Percentiles rank a stretch among this genome's conserved stretches.
Conservation (phyloP, 257 asterid species). For the Haberlea rhodopensis region DNA sequence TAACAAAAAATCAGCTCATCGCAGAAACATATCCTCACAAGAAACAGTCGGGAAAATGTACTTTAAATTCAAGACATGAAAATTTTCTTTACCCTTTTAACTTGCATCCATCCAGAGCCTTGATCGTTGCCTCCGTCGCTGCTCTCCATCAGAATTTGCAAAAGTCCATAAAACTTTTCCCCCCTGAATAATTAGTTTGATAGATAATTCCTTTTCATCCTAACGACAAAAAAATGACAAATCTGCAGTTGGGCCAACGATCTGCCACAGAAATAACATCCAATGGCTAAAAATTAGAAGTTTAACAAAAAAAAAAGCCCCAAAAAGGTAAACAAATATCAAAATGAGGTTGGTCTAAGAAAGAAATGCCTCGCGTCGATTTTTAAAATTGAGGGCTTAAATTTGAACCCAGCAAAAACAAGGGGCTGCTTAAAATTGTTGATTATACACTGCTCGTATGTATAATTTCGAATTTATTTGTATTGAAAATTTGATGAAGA, state of each 20-base stretch:
- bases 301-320: neutral
- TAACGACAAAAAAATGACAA: conserved; percentile 21
- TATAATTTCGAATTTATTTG: conserved; percentile 4
- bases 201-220: neutral
- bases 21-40: neutral
- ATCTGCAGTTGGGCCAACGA: conserved; percentile 1
- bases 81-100: conserved; percentile 71
- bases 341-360: too few relatives aligned
- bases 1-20: neutral
- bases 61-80: conserved; percentile 10
- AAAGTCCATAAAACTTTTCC: neutral
- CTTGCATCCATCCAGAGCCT: conserved; percentile 98
- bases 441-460: neutral
- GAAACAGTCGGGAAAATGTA: neutral
- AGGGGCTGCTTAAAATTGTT: neutral
- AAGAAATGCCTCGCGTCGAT: conserved; percentile 15
- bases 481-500: conserved; percentile 13
- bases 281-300: conserved; percentile 20
- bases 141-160: conserved; percentile 52
- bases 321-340: conserved; percentile 8
- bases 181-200: conserved; percentile 33
- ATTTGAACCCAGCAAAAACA: conserved; percentile 1
- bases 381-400: conserved; percentile 7
- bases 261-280: conserved; percentile 4
- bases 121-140: conserved; percentile 73